These are phyloP conservation scores for Macrolepiota dolichaula DNA, from an alignment of 768 basidiomycete genomes.

Conservation along the genomic window DNA sequence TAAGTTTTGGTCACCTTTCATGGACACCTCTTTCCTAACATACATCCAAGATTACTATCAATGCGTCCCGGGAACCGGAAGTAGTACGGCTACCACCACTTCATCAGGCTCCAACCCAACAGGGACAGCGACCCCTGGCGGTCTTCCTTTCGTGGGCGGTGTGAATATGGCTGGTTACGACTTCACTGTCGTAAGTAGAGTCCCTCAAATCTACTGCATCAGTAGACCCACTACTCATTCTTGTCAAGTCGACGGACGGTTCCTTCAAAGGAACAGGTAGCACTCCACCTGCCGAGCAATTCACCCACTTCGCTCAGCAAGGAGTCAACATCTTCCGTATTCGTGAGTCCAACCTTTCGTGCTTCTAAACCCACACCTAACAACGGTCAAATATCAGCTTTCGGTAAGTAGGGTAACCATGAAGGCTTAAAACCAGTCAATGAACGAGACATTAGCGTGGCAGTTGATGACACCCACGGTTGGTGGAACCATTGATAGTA, in stretches of 20 bases:
- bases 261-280: constrained; percentile 37
- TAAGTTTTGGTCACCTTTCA: constrained; percentile 12
- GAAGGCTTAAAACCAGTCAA: background rate
- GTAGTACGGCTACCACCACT: constrained; percentile 15
- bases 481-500: constrained; percentile 42
- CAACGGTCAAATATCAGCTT: background rate
- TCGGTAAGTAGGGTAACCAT: background rate
- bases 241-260: constrained; percentile 36
- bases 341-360: constrained; percentile 17
- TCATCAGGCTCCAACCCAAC: constrained; percentile 19
- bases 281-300: constrained; percentile 40
- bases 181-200: constrained; percentile 35
- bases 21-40: background rate
- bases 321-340: constrained; percentile 48
- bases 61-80: constrained; percentile 28
- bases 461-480: constrained; percentile 48
- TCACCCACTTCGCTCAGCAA: constrained; percentile 42
- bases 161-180: constrained; percentile 50
- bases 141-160: constrained; percentile 38
- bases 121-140: constrained; percentile 13
- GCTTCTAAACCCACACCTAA: background rate
- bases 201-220: background rate
- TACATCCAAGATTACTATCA: constrained; percentile 28
- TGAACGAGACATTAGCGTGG: constrained; percentile 34
- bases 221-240: background rate